These are phyloP conservation scores for Sechiopsis laciniata DNA, from an alignment of 306 rosid genomes.

Conservation along the genomic window DNA sequence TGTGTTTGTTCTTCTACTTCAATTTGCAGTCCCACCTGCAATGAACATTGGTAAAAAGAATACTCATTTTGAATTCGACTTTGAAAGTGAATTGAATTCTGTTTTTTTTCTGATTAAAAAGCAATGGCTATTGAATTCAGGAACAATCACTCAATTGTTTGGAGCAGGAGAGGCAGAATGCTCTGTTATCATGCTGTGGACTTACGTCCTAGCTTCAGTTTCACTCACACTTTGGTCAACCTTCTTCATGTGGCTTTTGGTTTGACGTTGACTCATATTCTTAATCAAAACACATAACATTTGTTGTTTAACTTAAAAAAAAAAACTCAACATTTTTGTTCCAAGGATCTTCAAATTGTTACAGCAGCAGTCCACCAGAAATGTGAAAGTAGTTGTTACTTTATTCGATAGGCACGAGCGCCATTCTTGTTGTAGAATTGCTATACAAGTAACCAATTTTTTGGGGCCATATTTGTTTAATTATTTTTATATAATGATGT, in stretches of 20 bases:
- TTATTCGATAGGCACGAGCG: not conserved
- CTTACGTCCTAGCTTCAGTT: conserved; percentile 54
- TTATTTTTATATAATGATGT: not conserved
- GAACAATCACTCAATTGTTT: conserved; percentile 64
- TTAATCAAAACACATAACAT: not conserved
- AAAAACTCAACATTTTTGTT: not conserved
- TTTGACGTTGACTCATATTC: conserved; percentile 11
- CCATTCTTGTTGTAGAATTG: not conserved
- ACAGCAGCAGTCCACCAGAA: not conserved
- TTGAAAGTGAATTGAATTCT: not conserved
- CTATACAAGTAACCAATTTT: not conserved
- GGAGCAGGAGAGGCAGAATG: conserved; percentile 75
- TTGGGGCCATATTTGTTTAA: not conserved
- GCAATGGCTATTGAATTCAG: conserved; percentile 23
- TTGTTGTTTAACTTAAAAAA: not conserved
- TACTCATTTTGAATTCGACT: not conserved
- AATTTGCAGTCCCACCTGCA: conserved; percentile 78
- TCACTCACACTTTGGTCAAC: conserved; percentile 75
- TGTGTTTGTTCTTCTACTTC: conserved; percentile 71
- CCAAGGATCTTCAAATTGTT: not conserved
- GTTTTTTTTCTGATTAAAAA: not conserved
- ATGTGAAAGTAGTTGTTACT: not conserved
- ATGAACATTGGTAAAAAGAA: conserved; percentile 51
- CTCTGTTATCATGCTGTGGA: conserved; percentile 61
- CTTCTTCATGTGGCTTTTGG: conserved; percentile 60